These are phyloP conservation scores for Harringtonia aguacate DNA, from an alignment of 2,329 filamentous ascomycete species.

Conservation along the genomic window DNA sequence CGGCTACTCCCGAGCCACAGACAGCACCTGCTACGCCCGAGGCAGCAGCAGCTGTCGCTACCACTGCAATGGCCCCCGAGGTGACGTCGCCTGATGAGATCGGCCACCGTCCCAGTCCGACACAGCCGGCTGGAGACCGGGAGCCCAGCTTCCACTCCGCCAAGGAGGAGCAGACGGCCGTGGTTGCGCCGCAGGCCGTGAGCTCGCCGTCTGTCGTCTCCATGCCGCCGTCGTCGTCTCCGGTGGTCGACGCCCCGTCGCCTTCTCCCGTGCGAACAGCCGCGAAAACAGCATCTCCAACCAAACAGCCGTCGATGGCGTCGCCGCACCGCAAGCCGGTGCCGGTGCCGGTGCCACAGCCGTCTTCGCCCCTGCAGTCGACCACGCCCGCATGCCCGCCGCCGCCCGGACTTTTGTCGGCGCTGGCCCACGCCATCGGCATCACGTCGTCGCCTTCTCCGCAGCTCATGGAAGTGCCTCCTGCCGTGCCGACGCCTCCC, in stretches of 20 bases:
- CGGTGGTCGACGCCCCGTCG: constrained; percentile 8
- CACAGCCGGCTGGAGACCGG: constrained; percentile 20
- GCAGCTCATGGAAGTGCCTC: not conserved
- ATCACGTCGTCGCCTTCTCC: not conserved
- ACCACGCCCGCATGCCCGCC: constrained; percentile 12
- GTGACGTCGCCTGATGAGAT: constrained; percentile 5
- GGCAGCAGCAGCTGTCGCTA: too few species aligned
- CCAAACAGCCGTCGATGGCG: not conserved
- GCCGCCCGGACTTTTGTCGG: constrained; percentile 8
- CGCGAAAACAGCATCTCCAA: not conserved
- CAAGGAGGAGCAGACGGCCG: constrained; percentile 30
- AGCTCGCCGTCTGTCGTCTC: not conserved
- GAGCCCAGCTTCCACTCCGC: constrained; percentile 31
- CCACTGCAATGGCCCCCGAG: not conserved
- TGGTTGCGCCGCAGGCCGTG: not conserved
- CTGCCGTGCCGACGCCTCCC: constrained; percentile 6
- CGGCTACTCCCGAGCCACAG: not conserved
- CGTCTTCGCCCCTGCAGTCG: constrained; percentile 10
- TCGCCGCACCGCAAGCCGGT: constrained; percentile 8
- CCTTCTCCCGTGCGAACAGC: constrained; percentile 11
- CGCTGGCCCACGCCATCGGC: constrained; percentile 1
- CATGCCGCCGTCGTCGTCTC: constrained; percentile 6
- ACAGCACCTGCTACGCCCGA: not conserved
- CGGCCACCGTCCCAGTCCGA: constrained; percentile 14
- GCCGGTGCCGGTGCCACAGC: not conserved